Evolutionary conservation across 2,329 filamentous ascomycete species (phyloP).

Genomic region (Microdochium nivale): DNA sequence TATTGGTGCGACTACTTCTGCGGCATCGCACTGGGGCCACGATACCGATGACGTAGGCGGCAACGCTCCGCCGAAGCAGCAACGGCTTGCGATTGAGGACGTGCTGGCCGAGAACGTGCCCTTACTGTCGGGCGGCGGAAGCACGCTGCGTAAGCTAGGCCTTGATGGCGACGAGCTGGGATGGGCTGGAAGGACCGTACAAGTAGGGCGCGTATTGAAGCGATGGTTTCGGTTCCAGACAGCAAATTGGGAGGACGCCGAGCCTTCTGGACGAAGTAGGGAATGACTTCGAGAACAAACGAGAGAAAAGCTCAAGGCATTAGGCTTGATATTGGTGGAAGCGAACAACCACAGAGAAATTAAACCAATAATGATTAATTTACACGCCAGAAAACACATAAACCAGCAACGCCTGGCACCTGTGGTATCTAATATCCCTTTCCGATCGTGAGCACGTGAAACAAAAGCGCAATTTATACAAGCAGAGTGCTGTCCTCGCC

Average conservation of each 20-base stretch:
- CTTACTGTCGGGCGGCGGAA: conserved; percentile 46
- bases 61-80: neutral
- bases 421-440: conserved; percentile 2
- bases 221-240: conserved; percentile 56
- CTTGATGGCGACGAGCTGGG: conserved; percentile 35
- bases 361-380: neutral
- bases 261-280: too few species aligned
- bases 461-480: conserved; percentile 7
- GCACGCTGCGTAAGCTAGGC: conserved; percentile 24
- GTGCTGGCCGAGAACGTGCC: conserved; percentile 47
- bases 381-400: neutral
- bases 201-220: conserved; percentile 46
- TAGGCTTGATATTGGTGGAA: too few species aligned
- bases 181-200: conserved; percentile 51
- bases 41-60: neutral
- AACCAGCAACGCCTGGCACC: neutral
- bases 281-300: too few species aligned
- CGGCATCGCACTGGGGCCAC: too few species aligned
- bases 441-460: conserved; percentile 18
- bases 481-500: neutral
- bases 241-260: conserved; percentile 23
- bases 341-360: neutral
- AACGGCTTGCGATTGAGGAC: conserved; percentile 14
- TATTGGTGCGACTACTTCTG: too few species aligned
- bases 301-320: too few species aligned